These are phyloP conservation scores for Salvia splendens DNA, from an alignment of 257 asterid species.

Conservation along the genomic window DNA sequence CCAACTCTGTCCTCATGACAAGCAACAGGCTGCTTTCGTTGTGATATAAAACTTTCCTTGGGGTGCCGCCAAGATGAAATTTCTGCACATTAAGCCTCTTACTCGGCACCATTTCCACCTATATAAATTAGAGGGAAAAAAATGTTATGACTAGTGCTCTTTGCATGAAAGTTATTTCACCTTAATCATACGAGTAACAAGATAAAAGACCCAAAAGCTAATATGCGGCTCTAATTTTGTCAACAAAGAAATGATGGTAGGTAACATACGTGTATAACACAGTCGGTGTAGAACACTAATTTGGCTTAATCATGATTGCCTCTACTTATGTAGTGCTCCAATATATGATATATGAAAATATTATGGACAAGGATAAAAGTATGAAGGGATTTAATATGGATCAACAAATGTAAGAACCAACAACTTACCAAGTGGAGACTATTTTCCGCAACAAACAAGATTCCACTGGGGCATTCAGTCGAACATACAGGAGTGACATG, in stretches of 20 bases:
- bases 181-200: slow-evolving; percentile 3
- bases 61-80: slow-evolving; percentile 93
- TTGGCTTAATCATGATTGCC: slow-evolving; percentile 2
- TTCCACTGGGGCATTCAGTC: slow-evolving; percentile 83
- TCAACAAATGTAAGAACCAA: slow-evolving; percentile 8
- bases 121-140: slow-evolving; percentile 28
- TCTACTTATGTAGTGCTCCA: slow-evolving; percentile 13
- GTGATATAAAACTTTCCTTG: slow-evolving; percentile 87
- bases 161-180: slow-evolving; percentile 10
- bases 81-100: slow-evolving; percentile 98
- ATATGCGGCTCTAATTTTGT: slow-evolving; percentile 8
- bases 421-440: slow-evolving; percentile 89
- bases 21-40: slow-evolving; percentile 77
- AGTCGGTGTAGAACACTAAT: background rate
- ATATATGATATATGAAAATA: slow-evolving; percentile 6
- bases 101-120: slow-evolving; percentile 98
- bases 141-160: slow-evolving; percentile 18
- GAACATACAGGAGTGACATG: slow-evolving; percentile 96
- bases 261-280: background rate
- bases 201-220: slow-evolving; percentile 20
- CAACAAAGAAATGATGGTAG: background rate
- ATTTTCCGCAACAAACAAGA: slow-evolving; percentile 91
- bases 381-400: slow-evolving; percentile 9
- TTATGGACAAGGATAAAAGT: background rate
- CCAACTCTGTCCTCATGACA: slow-evolving; percentile 85